Conservation (phyloP, 306 rosid species). For the Dicorynia guianensis region DNA sequence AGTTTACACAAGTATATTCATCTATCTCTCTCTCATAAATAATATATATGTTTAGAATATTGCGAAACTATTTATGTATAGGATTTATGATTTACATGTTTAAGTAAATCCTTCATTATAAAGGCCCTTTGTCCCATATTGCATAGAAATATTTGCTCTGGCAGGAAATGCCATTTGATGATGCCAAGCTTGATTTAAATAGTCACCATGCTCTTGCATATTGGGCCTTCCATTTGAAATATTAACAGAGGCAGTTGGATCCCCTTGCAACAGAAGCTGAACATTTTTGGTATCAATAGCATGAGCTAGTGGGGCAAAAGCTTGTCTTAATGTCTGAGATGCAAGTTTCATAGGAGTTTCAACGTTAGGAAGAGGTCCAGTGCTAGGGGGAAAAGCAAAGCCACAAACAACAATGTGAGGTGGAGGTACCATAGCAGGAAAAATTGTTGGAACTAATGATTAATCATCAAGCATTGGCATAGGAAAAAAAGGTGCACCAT, state of each 20-base stretch:
- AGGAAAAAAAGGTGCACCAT: slow-evolving; percentile 63
- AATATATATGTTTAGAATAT: too few species aligned
- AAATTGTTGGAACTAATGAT: slow-evolving; percentile 58
- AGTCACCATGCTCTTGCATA: slow-evolving; percentile 70
- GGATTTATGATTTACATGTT: too few species aligned
- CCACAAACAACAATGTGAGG: slow-evolving; percentile 73
- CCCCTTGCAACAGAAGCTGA: slow-evolving; percentile 65
- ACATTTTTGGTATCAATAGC: slow-evolving; percentile 53
- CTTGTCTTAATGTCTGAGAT: slow-evolving; percentile 63
- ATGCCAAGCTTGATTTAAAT: slow-evolving; percentile 75
- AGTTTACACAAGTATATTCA: too few species aligned
- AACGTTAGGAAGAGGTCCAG: slow-evolving; percentile 65
- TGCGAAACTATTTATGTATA: too few species aligned
- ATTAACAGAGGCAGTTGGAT: slow-evolving; percentile 66
- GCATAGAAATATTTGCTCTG: slow-evolving; percentile 70
- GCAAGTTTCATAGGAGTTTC: slow-evolving; percentile 71
- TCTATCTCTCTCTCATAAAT: too few species aligned
- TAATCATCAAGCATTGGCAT: slow-evolving; percentile 65
- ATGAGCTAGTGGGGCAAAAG: slow-evolving; percentile 62
- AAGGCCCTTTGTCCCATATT: slow-evolving; percentile 81
- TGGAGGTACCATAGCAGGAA: slow-evolving; percentile 69
- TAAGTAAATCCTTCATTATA: too few species aligned
- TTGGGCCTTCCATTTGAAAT: slow-evolving; percentile 70
- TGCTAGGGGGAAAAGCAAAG: slow-evolving; percentile 66
- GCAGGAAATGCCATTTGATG: slow-evolving; percentile 72